A percentile compares a stretch with the other conserved stretches of the same genome.
These are phyloP conservation scores for Chrysoporthe cubensis DNA, from an alignment of 2,329 filamentous ascomycete species.

Conservation along the genomic window DNA sequence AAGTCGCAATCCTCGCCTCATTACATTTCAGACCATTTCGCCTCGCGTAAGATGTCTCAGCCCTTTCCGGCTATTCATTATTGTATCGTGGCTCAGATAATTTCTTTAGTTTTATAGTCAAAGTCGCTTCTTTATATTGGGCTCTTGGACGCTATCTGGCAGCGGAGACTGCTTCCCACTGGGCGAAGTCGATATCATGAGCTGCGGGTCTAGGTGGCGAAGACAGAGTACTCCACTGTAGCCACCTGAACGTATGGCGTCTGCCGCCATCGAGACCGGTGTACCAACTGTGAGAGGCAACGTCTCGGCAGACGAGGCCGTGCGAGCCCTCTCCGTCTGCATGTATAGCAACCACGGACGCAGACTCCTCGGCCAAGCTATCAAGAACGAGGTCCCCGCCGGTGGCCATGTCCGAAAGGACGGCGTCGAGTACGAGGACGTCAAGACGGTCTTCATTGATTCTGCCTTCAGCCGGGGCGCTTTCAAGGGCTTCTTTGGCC, in stretches of 20 bases:
- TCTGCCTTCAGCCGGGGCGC: neutral
- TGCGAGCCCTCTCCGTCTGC: slow-evolving; percentile 3
- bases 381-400: slow-evolving; percentile 1
- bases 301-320: neutral
- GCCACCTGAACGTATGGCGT: neutral
- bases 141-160: too few relatives aligned
- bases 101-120: too few relatives aligned
- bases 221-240: too few relatives aligned
- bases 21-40: too few relatives aligned
- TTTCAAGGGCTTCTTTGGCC: slow-evolving; percentile 12
- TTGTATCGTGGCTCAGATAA: too few relatives aligned
- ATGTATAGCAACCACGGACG: slow-evolving; percentile 11
- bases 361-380: slow-evolving; percentile 1
- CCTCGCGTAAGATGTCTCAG: too few relatives aligned
- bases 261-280: slow-evolving; percentile 8
- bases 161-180: too few relatives aligned
- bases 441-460: slow-evolving; percentile 3
- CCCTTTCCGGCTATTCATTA: too few relatives aligned
- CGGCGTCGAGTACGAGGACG: slow-evolving; percentile 2
- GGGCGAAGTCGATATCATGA: too few relatives aligned
- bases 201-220: too few relatives aligned
- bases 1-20: too few relatives aligned
- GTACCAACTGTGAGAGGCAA: neutral
- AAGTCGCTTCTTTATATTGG: too few relatives aligned
- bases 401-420: neutral